Evolutionary conservation across 225 moss, liverwort and hornwort genomes (phyloP).

Genomic region (Takakia lepidozioides): DNA sequence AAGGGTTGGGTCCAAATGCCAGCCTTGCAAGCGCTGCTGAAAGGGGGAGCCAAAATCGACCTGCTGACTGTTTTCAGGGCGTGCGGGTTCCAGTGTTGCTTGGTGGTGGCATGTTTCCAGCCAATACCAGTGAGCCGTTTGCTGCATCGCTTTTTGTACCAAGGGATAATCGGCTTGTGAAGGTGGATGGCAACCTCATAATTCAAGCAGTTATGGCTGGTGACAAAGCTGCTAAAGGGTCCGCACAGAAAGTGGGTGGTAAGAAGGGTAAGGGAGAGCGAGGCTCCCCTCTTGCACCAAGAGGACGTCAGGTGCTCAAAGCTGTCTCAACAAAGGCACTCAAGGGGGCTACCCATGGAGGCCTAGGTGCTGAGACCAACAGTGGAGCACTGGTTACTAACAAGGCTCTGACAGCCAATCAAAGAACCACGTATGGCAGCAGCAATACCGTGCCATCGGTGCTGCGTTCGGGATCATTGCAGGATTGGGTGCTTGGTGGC

Average conservation of each 20-base stretch:
- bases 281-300: slow-evolving; percentile 9
- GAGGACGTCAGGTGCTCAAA: slow-evolving; percentile 16
- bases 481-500: slow-evolving; percentile 44
- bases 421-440: slow-evolving; percentile 16
- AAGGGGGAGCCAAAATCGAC: slow-evolving; percentile 12
- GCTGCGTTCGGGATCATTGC: slow-evolving; percentile 26
- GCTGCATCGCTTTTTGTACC: slow-evolving; percentile 41
- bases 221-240: slow-evolving; percentile 39
- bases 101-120: slow-evolving; percentile 16
- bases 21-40: slow-evolving; percentile 10
- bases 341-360: slow-evolving; percentile 16
- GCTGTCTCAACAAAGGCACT: slow-evolving; percentile 18
- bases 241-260: slow-evolving; percentile 13
- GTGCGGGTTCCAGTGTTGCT: slow-evolving; percentile 7
- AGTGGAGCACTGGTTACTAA: slow-evolving; percentile 19
- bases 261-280: slow-evolving; percentile 22
- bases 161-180: slow-evolving; percentile 38
- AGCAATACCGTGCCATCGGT: slow-evolving; percentile 28
- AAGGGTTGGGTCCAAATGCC: slow-evolving; percentile 9
- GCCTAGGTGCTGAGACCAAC: neutral
- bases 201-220: slow-evolving; percentile 50
- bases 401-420: slow-evolving; percentile 11
- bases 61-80: slow-evolving; percentile 18
- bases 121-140: slow-evolving; percentile 46
- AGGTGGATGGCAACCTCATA: slow-evolving; percentile 59